Percentiles rank a stretch among this genome's conserved stretches.
phyloP scores from a whole-genome alignment of 371 early-diverging fungal genomes.

The Fennellomyces sp. region DNA sequence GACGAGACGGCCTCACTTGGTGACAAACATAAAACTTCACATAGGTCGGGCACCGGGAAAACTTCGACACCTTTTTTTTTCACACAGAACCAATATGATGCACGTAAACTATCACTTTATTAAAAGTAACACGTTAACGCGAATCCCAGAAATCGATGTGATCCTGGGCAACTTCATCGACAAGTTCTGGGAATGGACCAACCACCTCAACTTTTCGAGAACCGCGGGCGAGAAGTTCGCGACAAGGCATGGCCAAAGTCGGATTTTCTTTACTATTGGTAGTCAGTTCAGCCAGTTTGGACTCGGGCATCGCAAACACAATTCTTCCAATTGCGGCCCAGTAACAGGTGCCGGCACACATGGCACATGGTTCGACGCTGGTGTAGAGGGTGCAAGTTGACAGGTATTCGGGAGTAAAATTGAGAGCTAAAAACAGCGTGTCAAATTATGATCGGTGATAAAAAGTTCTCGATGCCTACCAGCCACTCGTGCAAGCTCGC shows the following conservation, averaged over 20 bases:
- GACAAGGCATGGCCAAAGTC: conserved; percentile 28
- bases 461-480: conserved; percentile 14
- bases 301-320: conserved; percentile 29
- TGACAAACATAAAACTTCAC: no score
- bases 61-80: no score
- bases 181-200: conserved; percentile 36
- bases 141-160: conserved; percentile 32
- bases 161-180: conserved; percentile 26
- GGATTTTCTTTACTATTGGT: conserved; percentile 28
- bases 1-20: no score
- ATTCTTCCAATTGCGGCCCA: conserved; percentile 33
- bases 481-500: conserved; percentile 27
- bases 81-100: no score
- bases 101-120: no score
- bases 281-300: conserved; percentile 20
- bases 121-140: no score
- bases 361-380: conserved; percentile 37
- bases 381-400: conserved; percentile 29
- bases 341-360: conserved; percentile 31
- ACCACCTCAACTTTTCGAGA: conserved; percentile 24
- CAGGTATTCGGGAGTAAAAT: conserved; percentile 26
- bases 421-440: conserved; percentile 14
- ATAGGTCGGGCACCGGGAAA: no score
- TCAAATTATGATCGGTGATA: not conserved
- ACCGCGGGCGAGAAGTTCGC: conserved; percentile 29